A percentile compares a stretch with the other conserved stretches of the same genome.
These are phyloP conservation scores for Blastocrithidia nonstop DNA, from an alignment of 208 protist genomes.

Conservation along the genomic window DNA sequence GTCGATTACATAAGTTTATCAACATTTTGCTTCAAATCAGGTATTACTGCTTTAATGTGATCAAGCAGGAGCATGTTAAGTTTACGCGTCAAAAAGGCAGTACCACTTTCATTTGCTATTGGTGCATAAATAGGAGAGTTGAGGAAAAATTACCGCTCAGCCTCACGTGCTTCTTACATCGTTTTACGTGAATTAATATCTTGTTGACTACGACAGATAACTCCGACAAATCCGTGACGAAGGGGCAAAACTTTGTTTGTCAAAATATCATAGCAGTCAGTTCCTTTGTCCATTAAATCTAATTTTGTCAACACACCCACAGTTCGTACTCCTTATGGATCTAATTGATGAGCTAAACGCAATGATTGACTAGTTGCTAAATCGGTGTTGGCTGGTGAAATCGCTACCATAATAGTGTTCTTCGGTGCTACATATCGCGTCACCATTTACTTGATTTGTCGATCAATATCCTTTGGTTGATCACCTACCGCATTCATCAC, in stretches of 20 bases:
- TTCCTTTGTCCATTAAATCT: constrained; percentile 98
- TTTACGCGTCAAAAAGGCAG: constrained; percentile 81
- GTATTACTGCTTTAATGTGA: constrained; percentile 92
- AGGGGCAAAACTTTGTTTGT: constrained; percentile 87
- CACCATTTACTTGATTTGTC: constrained; percentile 95
- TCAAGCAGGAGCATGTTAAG: constrained; percentile 88
- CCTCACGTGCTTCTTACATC: constrained; percentile 74
- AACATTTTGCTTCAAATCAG: constrained; percentile 86
- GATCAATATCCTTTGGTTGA: constrained; percentile 96
- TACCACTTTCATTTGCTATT: constrained; percentile 78
- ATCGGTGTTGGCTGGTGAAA: constrained; percentile 98
- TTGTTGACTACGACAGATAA: constrained; percentile 96
- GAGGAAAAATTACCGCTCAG: constrained; percentile 89
- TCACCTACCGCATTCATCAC: constrained; percentile 97
- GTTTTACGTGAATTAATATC: constrained; percentile 90
- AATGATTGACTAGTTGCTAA: constrained; percentile 98
- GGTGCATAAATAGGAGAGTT: constrained; percentile 83
- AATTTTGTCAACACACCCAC: constrained; percentile 98
- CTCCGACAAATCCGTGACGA: constrained; percentile 94
- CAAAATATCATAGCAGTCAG: constrained; percentile 95
- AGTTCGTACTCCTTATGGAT: constrained; percentile 95
- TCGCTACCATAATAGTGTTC: constrained; percentile 98
- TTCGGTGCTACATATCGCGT: constrained; percentile 90
- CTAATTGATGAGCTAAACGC: constrained; percentile 91
- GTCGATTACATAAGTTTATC: constrained; percentile 74